Evolutionary conservation across 176 grass and related monocot genomes (phyloP).

Genomic region (Avena atlantica): DNA sequence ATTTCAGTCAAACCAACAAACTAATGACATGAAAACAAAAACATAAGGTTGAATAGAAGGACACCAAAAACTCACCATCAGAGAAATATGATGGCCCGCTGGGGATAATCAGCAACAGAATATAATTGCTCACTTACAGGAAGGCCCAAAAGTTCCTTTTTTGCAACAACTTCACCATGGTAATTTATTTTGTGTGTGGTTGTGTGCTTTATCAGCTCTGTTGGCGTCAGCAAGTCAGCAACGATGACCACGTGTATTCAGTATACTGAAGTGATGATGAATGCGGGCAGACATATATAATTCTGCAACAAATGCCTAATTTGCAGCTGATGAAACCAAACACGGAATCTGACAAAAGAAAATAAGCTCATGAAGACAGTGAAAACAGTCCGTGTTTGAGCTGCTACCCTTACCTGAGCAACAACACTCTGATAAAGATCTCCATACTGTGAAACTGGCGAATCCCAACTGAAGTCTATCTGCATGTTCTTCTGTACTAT

Average conservation of each 20-base stretch:
- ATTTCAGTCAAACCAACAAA: background rate
- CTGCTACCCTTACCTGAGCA: conserved; percentile 58
- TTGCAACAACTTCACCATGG: background rate
- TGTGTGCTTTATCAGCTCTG: background rate
- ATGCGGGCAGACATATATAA: background rate
- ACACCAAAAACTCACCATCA: background rate
- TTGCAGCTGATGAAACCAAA: background rate
- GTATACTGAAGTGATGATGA: background rate
- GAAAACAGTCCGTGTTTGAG: conserved; percentile 38
- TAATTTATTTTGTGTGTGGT: background rate
- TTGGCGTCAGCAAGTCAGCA: background rate
- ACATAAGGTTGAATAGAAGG: background rate
- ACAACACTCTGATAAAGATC: conserved; percentile 56
- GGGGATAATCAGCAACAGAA: background rate
- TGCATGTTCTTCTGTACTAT: conserved; percentile 51
- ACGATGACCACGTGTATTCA: background rate
- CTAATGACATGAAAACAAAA: background rate
- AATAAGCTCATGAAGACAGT: background rate
- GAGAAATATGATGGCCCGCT: background rate
- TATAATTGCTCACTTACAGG: background rate
- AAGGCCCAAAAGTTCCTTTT: background rate
- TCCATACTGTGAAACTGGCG: conserved; percentile 61
- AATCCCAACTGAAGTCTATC: conserved; percentile 69
- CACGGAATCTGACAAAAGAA: background rate
- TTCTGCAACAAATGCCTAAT: background rate